phyloP scores from a whole-genome alignment of 78 protist species.

The Dictyostelium intermedium region DNA sequence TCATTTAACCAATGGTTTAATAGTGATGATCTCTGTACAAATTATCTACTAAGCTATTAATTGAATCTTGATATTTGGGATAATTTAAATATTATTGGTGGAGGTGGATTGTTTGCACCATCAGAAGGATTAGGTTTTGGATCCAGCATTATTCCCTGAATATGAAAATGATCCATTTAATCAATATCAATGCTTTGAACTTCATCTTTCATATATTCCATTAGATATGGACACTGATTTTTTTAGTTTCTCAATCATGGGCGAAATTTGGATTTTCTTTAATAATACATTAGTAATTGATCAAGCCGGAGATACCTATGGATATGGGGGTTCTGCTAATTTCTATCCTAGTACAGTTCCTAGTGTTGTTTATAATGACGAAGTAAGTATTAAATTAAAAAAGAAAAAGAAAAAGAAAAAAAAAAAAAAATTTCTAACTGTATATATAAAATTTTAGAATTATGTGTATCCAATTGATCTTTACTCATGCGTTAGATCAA shows the following conservation, averaged over 20 bases:
- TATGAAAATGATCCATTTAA: not conserved
- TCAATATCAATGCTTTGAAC: not conserved
- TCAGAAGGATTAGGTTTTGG: not conserved
- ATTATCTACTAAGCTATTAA: not conserved
- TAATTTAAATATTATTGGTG: not conserved
- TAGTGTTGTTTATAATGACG: not conserved
- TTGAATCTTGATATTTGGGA: not conserved
- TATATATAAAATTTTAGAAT: not conserved
- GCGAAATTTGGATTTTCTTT: not conserved
- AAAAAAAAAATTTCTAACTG: not conserved
- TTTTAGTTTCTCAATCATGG: not conserved
- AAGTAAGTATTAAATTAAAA: not conserved
- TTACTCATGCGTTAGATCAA: not conserved
- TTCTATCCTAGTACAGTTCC: not conserved
- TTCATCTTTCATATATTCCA: not conserved
- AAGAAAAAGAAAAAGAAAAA: not conserved
- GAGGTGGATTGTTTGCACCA: not conserved
- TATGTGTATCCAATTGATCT: conserved; percentile 1
- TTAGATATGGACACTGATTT: not conserved
- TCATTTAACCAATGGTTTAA: conserved; percentile 4
- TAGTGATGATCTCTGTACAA: not conserved
- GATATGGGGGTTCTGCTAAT: not conserved
- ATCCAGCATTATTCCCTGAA: not conserved
- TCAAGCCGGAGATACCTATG: not conserved
- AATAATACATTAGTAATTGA: not conserved